These are phyloP conservation scores for Carex parvula DNA, from an alignment of 176 grass and related monocot genomes.

Conservation along the genomic window DNA sequence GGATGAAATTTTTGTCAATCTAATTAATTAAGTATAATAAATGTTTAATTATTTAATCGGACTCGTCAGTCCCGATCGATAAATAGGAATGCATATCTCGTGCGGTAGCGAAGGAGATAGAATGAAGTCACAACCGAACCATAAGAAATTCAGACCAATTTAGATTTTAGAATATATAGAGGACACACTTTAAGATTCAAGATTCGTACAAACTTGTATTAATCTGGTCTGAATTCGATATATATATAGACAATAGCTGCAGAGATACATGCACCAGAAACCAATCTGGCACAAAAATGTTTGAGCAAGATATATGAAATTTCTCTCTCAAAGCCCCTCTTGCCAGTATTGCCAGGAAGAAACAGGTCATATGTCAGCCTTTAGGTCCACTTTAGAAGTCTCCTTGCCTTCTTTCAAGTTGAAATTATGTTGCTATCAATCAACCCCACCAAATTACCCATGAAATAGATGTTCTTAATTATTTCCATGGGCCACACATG, in stretches of 20 bases:
- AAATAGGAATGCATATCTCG: too few species aligned
- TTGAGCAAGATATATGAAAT: neutral
- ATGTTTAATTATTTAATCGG: too few species aligned
- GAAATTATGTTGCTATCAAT: constrained; percentile 17
- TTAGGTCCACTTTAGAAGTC: constrained; percentile 23
- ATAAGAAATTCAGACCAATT: too few species aligned
- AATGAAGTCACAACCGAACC: too few species aligned
- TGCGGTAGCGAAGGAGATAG: too few species aligned
- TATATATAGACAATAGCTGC: neutral
- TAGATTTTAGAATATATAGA: too few species aligned
- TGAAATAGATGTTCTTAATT: constrained; percentile 13
- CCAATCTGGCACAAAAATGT: neutral
- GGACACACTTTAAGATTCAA: too few species aligned
- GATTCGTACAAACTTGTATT: too few species aligned
- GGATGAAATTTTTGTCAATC: neutral
- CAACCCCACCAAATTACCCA: constrained; percentile 16
- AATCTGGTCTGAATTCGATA: too few species aligned
- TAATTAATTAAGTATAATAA: too few species aligned
- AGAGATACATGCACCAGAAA: neutral
- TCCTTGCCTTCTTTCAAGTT: constrained; percentile 4
- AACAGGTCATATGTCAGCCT: constrained; percentile 6
- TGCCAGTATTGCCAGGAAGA: neutral
- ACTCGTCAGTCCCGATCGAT: too few species aligned
- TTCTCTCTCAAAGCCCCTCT: neutral
- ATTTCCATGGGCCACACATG: constrained; percentile 17